Conservation (phyloP, 1,284 basidiomycete species). For the Earliella scabrosa region DNA sequence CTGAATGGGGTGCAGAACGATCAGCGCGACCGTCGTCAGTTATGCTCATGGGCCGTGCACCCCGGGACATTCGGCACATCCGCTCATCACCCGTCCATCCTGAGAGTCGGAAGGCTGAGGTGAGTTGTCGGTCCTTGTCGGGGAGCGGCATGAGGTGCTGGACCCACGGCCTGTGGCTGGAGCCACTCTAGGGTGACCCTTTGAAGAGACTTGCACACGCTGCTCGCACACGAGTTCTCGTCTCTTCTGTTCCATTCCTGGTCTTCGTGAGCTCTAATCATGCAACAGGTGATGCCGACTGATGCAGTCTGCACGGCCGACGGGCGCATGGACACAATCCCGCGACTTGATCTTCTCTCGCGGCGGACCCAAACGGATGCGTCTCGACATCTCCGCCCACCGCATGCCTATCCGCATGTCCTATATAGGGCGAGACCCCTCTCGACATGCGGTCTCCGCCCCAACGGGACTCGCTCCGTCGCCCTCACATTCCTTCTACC, state of each 20-base stretch:
- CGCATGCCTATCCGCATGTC: not conserved
- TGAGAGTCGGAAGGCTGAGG: no score
- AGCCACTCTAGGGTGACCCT: no score
- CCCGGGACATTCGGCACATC: no score
- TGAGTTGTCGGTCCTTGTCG: no score
- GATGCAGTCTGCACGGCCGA: not conserved
- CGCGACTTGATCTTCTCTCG: not conserved
- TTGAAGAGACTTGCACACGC: no score
- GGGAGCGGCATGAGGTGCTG: no score
- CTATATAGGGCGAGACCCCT: not conserved
- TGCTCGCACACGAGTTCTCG: no score
- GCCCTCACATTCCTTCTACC: not conserved
- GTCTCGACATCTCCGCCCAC: not conserved
- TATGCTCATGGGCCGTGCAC: not conserved
- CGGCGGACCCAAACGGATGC: not conserved
- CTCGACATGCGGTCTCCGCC: not conserved
- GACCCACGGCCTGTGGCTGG: no score
- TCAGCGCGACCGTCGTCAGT: not conserved
- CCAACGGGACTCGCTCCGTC: not conserved
- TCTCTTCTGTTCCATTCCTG: no score
- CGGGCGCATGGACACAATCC: no score
- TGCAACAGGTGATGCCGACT: not conserved
- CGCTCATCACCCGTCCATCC: no score
- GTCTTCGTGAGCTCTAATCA: not conserved
- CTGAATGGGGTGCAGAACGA: not conserved